Percentiles rank a stretch among this genome's conserved stretches.
Evolutionary conservation across 495 filamentous ascomycete species (phyloP).

Genomic region (Usnea hakonensis): DNA sequence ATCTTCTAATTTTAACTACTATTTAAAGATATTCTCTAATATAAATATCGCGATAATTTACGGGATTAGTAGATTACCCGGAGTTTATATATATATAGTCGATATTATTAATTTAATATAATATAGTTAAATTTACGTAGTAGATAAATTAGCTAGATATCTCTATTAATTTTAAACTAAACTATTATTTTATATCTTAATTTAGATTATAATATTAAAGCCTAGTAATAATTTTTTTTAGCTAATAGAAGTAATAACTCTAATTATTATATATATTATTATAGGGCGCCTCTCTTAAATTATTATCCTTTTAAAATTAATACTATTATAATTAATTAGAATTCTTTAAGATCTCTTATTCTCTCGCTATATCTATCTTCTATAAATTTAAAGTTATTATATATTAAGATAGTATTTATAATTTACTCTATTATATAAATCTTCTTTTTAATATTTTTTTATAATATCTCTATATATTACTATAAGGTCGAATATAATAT

Average conservation of each 20-base stretch:
- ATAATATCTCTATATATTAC: background rate
- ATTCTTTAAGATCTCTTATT: background rate
- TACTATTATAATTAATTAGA: background rate
- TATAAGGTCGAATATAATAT: background rate
- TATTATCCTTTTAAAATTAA: background rate
- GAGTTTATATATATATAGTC: no score
- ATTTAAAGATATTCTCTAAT: background rate
- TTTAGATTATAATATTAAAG: background rate
- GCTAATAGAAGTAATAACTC: background rate
- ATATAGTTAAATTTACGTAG: background rate
- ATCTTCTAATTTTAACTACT: background rate
- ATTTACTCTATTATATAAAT: background rate
- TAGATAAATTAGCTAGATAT: background rate
- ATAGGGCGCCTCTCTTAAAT: no score
- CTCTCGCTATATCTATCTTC: background rate
- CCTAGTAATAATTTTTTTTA: background rate
- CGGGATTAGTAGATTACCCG: no score
- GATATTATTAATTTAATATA: background rate
- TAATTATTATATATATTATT: no score
- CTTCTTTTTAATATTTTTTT: background rate
- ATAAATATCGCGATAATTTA: background rate
- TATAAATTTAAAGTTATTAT: slow-evolving; percentile 13
- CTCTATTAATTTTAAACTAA: background rate
- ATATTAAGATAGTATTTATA: slow-evolving; percentile 3
- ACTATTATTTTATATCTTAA: background rate